Percentiles rank a stretch among this genome's conserved stretches.
These are phyloP conservation scores for Rhamnella rubrinervis DNA, from an alignment of 331 rosid genomes.

Conservation along the genomic window DNA sequence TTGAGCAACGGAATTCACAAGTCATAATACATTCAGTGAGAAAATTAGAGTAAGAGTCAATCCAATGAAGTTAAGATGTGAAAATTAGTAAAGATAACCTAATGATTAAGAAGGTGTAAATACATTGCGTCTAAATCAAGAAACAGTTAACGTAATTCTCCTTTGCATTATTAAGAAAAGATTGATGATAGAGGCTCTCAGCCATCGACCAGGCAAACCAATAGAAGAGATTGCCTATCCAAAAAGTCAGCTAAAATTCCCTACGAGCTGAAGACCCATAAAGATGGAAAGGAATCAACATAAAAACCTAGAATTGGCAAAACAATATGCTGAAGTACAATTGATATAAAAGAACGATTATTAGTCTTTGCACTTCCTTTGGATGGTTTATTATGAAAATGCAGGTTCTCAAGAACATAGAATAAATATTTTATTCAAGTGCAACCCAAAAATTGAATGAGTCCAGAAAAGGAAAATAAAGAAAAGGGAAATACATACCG, in stretches of 20 bases:
- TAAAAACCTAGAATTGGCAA: too few species aligned
- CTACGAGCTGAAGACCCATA: background rate
- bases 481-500: conserved; percentile 35
- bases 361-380: background rate
- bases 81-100: background rate
- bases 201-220: too few species aligned
- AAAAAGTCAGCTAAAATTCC: too few species aligned
- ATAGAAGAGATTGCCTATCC: too few species aligned
- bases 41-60: background rate
- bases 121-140: background rate
- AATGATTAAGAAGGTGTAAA: background rate
- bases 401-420: background rate
- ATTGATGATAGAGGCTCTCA: background rate
- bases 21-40: background rate
- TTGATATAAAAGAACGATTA: background rate
- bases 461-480: background rate
- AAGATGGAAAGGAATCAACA: background rate
- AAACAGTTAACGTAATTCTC: background rate
- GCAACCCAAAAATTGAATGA: background rate
- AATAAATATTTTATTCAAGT: background rate
- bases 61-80: background rate
- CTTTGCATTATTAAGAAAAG: conserved; percentile 2
- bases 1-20: background rate
- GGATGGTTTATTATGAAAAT: background rate
- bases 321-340: too few species aligned